Base-by-base conservation (phyloP, 371 early-diverging fungal genomes). In the Coemansia sp. region DNA sequence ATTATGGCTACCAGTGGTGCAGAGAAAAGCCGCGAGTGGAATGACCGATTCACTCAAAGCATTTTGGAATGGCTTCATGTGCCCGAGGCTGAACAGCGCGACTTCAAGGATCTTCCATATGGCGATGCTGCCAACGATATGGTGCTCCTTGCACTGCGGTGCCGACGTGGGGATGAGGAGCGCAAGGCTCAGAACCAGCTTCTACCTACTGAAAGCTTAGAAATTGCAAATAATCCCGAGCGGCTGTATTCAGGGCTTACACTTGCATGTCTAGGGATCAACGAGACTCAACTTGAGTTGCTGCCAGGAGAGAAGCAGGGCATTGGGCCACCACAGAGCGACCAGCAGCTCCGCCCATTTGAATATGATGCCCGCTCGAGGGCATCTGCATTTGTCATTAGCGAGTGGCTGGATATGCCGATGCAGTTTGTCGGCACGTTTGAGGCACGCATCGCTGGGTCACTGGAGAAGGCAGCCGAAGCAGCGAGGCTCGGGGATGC, bases 341-440 rank as follows among this genome's bases (percentile, higher is more conserved):
- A 52, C 5, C 30, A 13, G 14, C n/a, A 47, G 20, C 63, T 71
- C n/a, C 67, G 59, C 1, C 71, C 71, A 0, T 59, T 76, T 35
- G 64, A 63, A 16, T 76, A 76, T 36, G 76, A 76, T 35, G 63
- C 76, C 11, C 67, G 76, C 8, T 70, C 76, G 1, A 67, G 76
- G 2, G 76, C 76, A 5, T 64, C 67, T 9, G 65, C 71, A 4
- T 70, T 75, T 55, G 55, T 57, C 5, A 59, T 75, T 31, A 53
- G 67, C 38, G 62, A 62, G 43, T 63, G 62, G 67, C 63, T 75
- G 1, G 70, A 67, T 2, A 64, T 70, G 63, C 66, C 76, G 9
- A 48, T 36, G 10, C 76, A 75, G 51, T 62, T 65, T 56, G 63
- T 76, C n/a, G 41, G 57, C 30, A 53, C 55, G 5, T 55, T 62